Evolutionary conservation across 2,329 filamentous ascomycete species (phyloP).

Genomic region (Teratosphaeria destructans): DNA sequence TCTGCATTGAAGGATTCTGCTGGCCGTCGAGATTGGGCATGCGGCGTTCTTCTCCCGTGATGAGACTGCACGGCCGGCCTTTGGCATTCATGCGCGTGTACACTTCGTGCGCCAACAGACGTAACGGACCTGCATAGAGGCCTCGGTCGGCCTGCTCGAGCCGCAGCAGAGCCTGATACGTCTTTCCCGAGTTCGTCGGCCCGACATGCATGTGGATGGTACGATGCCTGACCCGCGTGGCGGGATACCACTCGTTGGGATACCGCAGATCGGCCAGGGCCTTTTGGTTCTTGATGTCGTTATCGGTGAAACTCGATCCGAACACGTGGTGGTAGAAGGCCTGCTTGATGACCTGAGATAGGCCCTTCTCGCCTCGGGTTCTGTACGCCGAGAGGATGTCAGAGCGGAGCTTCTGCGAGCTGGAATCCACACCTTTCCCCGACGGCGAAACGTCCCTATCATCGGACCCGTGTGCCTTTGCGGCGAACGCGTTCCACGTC

Average conservation of each 20-base stretch:
- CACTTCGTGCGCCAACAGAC: conserved; percentile 88
- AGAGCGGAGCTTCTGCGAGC: conserved; percentile 4
- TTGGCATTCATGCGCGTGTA: conserved; percentile 75
- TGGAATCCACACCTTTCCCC: neutral
- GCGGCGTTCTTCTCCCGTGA: conserved; percentile 86
- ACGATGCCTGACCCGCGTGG: conserved; percentile 66
- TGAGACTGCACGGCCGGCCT: conserved; percentile 63
- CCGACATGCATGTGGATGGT: conserved; percentile 89
- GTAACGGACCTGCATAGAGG: conserved; percentile 81
- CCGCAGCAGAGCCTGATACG: conserved; percentile 81
- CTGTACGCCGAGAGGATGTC: conserved; percentile 9
- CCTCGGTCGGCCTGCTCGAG: conserved; percentile 67
- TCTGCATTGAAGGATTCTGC: conserved; percentile 16
- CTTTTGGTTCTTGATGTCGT: conserved; percentile 49
- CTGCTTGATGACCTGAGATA: conserved; percentile 44
- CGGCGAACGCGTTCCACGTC: conserved; percentile 17
- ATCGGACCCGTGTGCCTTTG: neutral
- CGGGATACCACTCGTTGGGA: conserved; percentile 86
- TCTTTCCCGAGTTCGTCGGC: conserved; percentile 96
- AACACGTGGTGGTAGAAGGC: conserved; percentile 58
- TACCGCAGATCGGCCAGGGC: conserved; percentile 72
- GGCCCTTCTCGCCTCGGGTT: conserved; percentile 12
- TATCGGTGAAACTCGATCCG: conserved; percentile 46
- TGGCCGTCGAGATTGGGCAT: conserved; percentile 35
- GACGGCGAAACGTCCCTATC: neutral